Conservation (phyloP, 1,284 basidiomycete species). For the Sparassis latifolia region DNA sequence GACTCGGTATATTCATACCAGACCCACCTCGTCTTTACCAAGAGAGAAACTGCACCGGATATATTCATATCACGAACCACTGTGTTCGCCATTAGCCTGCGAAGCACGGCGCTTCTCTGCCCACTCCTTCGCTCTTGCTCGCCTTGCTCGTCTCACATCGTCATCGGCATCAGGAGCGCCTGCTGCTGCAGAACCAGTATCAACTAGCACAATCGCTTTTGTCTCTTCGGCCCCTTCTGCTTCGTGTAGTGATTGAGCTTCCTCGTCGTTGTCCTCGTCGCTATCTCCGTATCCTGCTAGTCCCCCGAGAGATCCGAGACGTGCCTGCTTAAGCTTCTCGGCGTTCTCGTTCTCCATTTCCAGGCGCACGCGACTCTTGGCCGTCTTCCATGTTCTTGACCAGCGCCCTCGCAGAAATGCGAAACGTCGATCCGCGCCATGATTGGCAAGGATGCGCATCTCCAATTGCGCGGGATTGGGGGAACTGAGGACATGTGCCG, state of each 20-base stretch:
- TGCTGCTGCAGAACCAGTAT: slow-evolving; percentile 5
- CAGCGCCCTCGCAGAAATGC: slow-evolving; percentile 76
- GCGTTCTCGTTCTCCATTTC: slow-evolving; percentile 27
- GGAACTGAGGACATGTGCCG: slow-evolving; percentile 56
- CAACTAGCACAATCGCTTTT: background rate
- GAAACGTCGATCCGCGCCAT: slow-evolving; percentile 66
- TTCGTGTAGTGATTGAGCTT: background rate
- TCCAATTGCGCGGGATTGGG: slow-evolving; percentile 75
- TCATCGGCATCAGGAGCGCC: slow-evolving; percentile 19
- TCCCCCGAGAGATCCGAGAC: slow-evolving; percentile 34
- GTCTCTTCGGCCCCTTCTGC: background rate
- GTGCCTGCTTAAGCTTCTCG: slow-evolving; percentile 10
- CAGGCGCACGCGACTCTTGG: slow-evolving; percentile 37
- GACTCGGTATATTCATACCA: too few relatives aligned
- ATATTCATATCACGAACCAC: too few relatives aligned
- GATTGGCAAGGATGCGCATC: slow-evolving; percentile 83
- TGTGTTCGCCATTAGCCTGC: too few relatives aligned
- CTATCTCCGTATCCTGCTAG: slow-evolving; percentile 58
- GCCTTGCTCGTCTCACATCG: slow-evolving; percentile 39
- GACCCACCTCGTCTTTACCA: too few relatives aligned
- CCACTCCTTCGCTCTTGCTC: slow-evolving; percentile 52
- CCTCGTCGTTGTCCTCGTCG: slow-evolving; percentile 24
- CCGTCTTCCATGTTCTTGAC: slow-evolving; percentile 51
- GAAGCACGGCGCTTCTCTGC: slow-evolving; percentile 35
- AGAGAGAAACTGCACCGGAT: too few relatives aligned